These are phyloP conservation scores for Penicillium sp. DNA, from an alignment of 2,329 filamentous ascomycete genomes.

Conservation along the genomic window DNA sequence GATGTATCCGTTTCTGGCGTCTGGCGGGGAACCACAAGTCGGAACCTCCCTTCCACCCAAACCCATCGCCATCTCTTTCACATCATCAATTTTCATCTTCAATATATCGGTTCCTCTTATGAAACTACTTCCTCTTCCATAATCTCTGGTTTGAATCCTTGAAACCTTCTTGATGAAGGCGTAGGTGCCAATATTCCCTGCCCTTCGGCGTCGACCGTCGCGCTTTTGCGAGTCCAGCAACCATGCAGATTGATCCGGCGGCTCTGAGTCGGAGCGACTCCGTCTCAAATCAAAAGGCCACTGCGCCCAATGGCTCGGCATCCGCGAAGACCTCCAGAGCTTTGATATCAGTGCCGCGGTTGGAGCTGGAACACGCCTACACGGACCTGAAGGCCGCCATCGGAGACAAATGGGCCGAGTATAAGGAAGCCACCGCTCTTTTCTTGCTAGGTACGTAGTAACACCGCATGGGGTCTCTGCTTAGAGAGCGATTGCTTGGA, in stretches of 20 bases:
- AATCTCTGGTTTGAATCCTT: constrained; percentile 14
- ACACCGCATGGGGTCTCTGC: constrained; percentile 3
- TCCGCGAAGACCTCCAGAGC: constrained; percentile 52
- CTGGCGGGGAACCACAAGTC: constrained; percentile 30
- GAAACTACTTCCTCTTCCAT: constrained; percentile 6
- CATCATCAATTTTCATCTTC: constrained; percentile 26
- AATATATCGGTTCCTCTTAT: constrained; percentile 19
- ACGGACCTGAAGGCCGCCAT: constrained; percentile 60
- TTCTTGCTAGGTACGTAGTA: constrained; percentile 56
- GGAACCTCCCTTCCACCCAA: constrained; percentile 31
- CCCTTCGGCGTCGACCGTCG: constrained; percentile 44
- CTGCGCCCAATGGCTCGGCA: constrained; percentile 29
- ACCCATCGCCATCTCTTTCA: constrained; percentile 25
- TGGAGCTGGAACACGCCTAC: constrained; percentile 64
- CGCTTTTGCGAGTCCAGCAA: constrained; percentile 33
- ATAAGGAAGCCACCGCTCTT: constrained; percentile 57
- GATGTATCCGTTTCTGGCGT: constrained; percentile 27
- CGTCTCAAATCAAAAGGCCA: constrained; percentile 35
- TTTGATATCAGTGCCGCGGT: constrained; percentile 55
- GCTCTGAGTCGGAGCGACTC: constrained; percentile 46
- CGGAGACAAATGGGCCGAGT: constrained; percentile 59
- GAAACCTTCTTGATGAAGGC: constrained; percentile 40
- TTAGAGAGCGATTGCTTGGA: background rate
- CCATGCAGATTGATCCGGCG: constrained; percentile 48
- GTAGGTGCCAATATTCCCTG: constrained; percentile 32